Evolutionary conservation across 2,329 filamentous ascomycete species (phyloP), one percentile per base, ranked within the genome.

Genomic region (Botrytis hyacinthi): DNA sequence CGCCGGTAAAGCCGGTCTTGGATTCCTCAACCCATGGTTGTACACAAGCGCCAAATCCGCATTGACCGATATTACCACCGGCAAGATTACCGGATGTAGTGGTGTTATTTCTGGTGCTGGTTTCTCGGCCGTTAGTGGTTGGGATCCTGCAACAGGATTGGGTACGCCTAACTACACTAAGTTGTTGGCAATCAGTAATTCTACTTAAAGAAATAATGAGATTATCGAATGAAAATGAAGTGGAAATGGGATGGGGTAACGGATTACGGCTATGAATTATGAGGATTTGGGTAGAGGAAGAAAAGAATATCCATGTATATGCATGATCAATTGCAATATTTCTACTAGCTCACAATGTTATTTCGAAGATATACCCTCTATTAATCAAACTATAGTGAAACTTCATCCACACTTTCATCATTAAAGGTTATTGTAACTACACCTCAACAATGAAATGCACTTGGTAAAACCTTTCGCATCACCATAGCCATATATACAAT

Each of bases 81-180:
- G 84, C 9, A 82, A 80, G 69, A 83, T 81, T 29, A 78, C 78
- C 9, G 84, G 84, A 12, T 85, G 84, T 73, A 71, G 70, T 68
- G 75, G 77, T 42, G 74, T 75, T 14, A 77, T 78, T 48, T 75
- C 69, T n/a, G 69, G 48, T 29, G 35, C 29, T 48, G 59, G 67
- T 5, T 73, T 73, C 57, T 63, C 57, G 14, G 72, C 72, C 20
- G 67, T 73, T 32, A 29, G 26, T 37, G 83, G 83, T 0, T 86
- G 84, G 84, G 84, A 86, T 77, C 83, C 84, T 0, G 84, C 84
- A 1, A 86, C 84, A 0, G 86, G 86, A 0, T 80, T 83, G 29
- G 86, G 86, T 16, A 84, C 85, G 2, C 85, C 86, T 16, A 77
- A 74, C 61, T 77, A 76, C 62, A 57, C 73, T 5, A 72, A 72